Percentiles rank a stretch among this genome's conserved stretches.
Evolutionary conservation across 306 rosid genomes (phyloP).

Genomic region (Hippophae rhamnoides): DNA sequence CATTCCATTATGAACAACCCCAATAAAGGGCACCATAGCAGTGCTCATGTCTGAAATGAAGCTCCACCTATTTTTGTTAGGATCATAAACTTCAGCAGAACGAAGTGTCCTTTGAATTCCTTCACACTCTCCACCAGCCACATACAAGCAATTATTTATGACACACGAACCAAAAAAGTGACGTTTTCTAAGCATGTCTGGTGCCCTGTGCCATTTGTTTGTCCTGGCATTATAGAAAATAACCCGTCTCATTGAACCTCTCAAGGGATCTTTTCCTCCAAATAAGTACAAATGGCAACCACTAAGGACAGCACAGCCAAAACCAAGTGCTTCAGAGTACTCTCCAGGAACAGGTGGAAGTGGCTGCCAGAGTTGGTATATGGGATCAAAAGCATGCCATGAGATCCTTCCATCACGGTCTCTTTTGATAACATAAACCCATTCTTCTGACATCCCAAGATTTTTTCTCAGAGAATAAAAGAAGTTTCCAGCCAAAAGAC

Average conservation of each 20-base stretch:
- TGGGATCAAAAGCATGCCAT: slow-evolving; percentile 96
- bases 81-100: slow-evolving; percentile 93
- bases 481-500: slow-evolving; percentile 87
- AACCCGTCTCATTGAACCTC: slow-evolving; percentile 95
- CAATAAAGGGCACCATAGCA: slow-evolving; percentile 94
- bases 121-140: slow-evolving; percentile 98
- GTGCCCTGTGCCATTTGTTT: slow-evolving; percentile 96
- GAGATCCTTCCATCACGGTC: slow-evolving; percentile 93
- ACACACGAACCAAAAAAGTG: slow-evolving; percentile 91
- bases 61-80: slow-evolving; percentile 82
- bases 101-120: slow-evolving; percentile 95
- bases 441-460: slow-evolving; percentile 99
- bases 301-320: slow-evolving; percentile 98
- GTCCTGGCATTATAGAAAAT: slow-evolving; percentile 91
- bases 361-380: slow-evolving; percentile 94
- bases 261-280: slow-evolving; percentile 88
- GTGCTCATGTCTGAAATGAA: slow-evolving; percentile 90
- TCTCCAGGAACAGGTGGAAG: slow-evolving; percentile 94
- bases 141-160: slow-evolving; percentile 89
- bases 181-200: slow-evolving; percentile 94
- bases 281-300: slow-evolving; percentile 93
- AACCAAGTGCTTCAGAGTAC: slow-evolving; percentile 93
- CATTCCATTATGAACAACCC: slow-evolving; percentile 79
- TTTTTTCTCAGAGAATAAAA: slow-evolving; percentile 88
- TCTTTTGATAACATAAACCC: slow-evolving; percentile 96